phyloP scores from a whole-genome alignment of 1,284 basidiomycete genomes.

The Porodaedalea pini region DNA sequence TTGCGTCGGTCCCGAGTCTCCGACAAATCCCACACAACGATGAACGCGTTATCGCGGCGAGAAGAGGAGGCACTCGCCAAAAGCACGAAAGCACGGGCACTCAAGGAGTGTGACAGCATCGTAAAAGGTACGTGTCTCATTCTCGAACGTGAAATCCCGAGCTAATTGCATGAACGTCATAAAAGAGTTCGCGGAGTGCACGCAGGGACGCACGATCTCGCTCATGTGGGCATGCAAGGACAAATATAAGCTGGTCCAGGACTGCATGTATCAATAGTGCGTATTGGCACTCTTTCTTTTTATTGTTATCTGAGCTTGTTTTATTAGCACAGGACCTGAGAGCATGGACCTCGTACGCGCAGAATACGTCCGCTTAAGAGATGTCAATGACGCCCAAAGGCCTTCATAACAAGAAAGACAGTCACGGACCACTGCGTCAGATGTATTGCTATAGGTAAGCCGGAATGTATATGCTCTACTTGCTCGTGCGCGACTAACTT shows the following conservation, averaged over 20 bases:
- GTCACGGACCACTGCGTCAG: too few species aligned
- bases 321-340: constrained; percentile 28
- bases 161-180: background rate
- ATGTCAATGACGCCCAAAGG: constrained; percentile 2
- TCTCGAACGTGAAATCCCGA: constrained; percentile 2
- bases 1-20: background rate
- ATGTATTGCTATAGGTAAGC: too few species aligned
- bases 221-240: constrained; percentile 80
- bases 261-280: constrained; percentile 81
- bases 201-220: constrained; percentile 75
- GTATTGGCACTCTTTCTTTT: constrained; percentile 29
- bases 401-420: background rate
- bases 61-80: constrained; percentile 86
- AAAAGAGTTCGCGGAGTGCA: constrained; percentile 81
- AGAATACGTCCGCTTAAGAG: constrained; percentile 29
- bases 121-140: constrained; percentile 59
- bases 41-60: constrained; percentile 84
- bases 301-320: background rate
- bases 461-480: too few species aligned
- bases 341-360: constrained; percentile 29
- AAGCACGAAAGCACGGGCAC: constrained; percentile 73
- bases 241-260: constrained; percentile 68
- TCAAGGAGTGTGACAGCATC: constrained; percentile 73
- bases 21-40: constrained; percentile 29
- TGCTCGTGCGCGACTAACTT: too few species aligned